A percentile compares a stretch with the other conserved stretches of the same genome.
Conservation (phyloP, 2,329 filamentous ascomycete species). For the Clarireedia hainanense region DNA sequence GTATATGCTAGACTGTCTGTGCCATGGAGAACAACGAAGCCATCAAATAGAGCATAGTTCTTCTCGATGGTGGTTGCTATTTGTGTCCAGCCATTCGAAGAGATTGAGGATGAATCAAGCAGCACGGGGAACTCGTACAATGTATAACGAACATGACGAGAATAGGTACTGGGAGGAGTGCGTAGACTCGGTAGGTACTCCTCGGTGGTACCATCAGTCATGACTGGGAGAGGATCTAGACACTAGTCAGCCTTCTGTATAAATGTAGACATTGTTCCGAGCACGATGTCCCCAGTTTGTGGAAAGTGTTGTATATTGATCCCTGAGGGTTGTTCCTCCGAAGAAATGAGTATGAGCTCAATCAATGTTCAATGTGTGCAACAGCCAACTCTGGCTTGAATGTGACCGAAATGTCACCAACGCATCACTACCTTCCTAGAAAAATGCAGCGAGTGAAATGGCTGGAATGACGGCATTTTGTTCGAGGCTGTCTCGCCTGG, state of each 20-base stretch:
- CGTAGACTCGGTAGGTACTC: slow-evolving; percentile 32
- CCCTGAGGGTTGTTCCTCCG: too few species aligned
- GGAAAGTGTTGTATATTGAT: too few species aligned
- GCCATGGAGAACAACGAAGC: slow-evolving; percentile 64
- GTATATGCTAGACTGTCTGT: slow-evolving; percentile 65
- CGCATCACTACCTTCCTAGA: neutral
- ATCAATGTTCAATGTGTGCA: slow-evolving; percentile 2
- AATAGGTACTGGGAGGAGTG: slow-evolving; percentile 56
- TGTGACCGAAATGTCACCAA: neutral
- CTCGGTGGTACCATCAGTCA: slow-evolving; percentile 19
- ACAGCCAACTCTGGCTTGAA: neutral
- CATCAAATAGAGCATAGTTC: slow-evolving; percentile 64
- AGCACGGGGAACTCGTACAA: slow-evolving; percentile 62
- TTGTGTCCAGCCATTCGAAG: slow-evolving; percentile 62
- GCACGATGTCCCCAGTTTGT: neutral
- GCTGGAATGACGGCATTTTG: neutral
- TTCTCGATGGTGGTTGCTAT: slow-evolving; percentile 50
- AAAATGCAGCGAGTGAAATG: neutral
- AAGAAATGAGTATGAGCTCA: neutral
- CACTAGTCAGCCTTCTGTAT: neutral
- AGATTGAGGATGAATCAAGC: slow-evolving; percentile 64
- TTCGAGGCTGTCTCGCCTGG: neutral
- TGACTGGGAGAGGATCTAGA: slow-evolving; percentile 28
- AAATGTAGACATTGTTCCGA: neutral
- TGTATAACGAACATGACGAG: slow-evolving; percentile 57